These are phyloP conservation scores for Barbarea vulgaris DNA, from an alignment of 345 rosid species.

Conservation along the genomic window DNA sequence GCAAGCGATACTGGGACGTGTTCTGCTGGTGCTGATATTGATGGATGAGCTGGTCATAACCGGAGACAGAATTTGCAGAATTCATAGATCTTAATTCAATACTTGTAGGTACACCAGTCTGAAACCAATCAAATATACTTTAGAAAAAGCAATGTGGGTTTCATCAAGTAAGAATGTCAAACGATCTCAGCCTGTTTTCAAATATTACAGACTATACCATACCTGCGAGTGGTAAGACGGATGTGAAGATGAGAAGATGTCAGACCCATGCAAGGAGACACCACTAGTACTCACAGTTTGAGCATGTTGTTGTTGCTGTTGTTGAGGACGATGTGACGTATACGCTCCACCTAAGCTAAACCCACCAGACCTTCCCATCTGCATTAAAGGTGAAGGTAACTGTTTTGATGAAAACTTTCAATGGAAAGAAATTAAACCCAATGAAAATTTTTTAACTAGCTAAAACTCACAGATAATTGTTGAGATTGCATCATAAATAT, in stretches of 20 bases:
- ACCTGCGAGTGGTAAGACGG: constrained; percentile 88
- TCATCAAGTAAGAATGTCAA: neutral
- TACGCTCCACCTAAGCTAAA: constrained; percentile 74
- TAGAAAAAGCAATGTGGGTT: neutral
- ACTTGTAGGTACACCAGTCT: constrained; percentile 82
- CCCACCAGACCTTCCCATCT: constrained; percentile 94
- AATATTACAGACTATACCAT: constrained; percentile 36
- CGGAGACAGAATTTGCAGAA: constrained; percentile 64
- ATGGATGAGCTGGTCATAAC: constrained; percentile 82
- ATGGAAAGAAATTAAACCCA: constrained; percentile 12
- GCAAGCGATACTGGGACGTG: constrained; percentile 79
- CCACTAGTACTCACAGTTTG: constrained; percentile 76
- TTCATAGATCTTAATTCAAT: constrained; percentile 82
- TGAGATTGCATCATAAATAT: constrained; percentile 94
- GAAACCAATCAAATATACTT: constrained; percentile 40
- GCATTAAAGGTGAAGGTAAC: constrained; percentile 25
- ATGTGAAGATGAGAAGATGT: constrained; percentile 80
- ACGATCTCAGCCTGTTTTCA: constrained; percentile 3
- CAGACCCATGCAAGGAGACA: constrained; percentile 73
- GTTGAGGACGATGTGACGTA: constrained; percentile 80
- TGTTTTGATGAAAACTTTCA: neutral
- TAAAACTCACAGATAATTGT: constrained; percentile 77
- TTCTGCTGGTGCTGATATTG: constrained; percentile 86
- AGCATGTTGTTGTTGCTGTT: constrained; percentile 61
- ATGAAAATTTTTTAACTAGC: constrained; percentile 12